Evolutionary conservation across 2,329 filamentous ascomycete species (phyloP).

Genomic region (Aspergillus carbonarius): DNA sequence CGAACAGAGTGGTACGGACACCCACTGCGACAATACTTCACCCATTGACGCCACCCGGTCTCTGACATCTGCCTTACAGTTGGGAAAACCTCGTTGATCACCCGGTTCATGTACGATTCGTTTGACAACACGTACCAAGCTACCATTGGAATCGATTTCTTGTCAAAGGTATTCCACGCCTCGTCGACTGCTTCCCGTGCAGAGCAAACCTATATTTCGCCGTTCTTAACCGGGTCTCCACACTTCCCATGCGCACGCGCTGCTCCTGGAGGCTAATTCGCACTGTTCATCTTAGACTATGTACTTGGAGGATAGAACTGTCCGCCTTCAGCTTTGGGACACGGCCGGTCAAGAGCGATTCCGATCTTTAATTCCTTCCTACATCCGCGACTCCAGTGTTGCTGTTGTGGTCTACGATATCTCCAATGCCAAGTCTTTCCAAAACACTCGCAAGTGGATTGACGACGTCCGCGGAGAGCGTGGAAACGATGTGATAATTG

Average conservation of each 20-base stretch:
- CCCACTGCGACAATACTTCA: slow-evolving; percentile 1
- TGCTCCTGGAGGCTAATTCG: slow-evolving; percentile 8
- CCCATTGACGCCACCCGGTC: neutral
- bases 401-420: slow-evolving; percentile 99
- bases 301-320: slow-evolving; percentile 98
- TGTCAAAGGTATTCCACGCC: slow-evolving; percentile 73
- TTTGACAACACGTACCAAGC: slow-evolving; percentile 99
- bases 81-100: slow-evolving; percentile 97
- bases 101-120: slow-evolving; percentile 99
- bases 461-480: slow-evolving; percentile 96
- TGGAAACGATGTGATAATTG: slow-evolving; percentile 98
- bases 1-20: slow-evolving; percentile 85
- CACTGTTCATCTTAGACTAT: slow-evolving; percentile 66
- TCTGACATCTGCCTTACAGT: slow-evolving; percentile 56
- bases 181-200: neutral
- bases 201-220: neutral
- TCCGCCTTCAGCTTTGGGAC: slow-evolving; percentile 96
- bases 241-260: neutral
- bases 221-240: neutral
- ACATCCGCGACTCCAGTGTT: slow-evolving; percentile 96
- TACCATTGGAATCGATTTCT: slow-evolving; percentile 98
- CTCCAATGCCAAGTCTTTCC: slow-evolving; percentile 94
- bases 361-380: slow-evolving; percentile 93
- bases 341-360: slow-evolving; percentile 97
- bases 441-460: slow-evolving; percentile 99